Evolutionary conservation across 129 eudicot genomes (phyloP).

Genomic region (Cynara cardunculus): DNA sequence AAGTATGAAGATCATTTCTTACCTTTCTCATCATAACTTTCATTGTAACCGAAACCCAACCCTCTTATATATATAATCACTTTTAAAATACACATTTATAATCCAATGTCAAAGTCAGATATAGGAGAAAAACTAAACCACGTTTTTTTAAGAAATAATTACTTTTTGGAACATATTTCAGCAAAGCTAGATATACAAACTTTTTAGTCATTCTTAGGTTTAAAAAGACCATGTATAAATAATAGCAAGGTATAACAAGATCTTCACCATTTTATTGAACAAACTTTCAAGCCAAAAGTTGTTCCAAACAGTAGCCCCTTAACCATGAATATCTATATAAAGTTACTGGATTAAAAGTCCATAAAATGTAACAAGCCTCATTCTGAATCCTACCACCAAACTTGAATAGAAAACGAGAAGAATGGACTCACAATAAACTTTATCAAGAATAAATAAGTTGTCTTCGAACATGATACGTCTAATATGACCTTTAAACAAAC

Average conservation of each 20-base stretch:
- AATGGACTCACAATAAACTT: not conserved
- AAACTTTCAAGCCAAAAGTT: not conserved
- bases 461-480: not conserved
- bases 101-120: not conserved
- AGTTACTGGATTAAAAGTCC: not conserved
- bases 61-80: too few species aligned
- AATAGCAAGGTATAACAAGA: not conserved
- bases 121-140: too few species aligned
- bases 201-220: not conserved
- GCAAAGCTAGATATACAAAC: not conserved
- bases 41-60: too few species aligned
- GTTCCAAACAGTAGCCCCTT: not conserved
- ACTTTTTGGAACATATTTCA: not conserved
- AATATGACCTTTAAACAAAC: not conserved
- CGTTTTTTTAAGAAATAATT: not conserved
- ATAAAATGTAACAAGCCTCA: slow-evolving; percentile 1
- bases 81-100: not conserved
- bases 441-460: slow-evolving; percentile 11
- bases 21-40: too few species aligned
- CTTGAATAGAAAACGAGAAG: not conserved
- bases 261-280: not conserved
- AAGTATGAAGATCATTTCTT: too few species aligned
- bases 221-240: not conserved
- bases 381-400: not conserved
- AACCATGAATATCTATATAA: not conserved